phyloP scores from a whole-genome alignment of 257 asterid genomes.

The Ligustrum vulgare region DNA sequence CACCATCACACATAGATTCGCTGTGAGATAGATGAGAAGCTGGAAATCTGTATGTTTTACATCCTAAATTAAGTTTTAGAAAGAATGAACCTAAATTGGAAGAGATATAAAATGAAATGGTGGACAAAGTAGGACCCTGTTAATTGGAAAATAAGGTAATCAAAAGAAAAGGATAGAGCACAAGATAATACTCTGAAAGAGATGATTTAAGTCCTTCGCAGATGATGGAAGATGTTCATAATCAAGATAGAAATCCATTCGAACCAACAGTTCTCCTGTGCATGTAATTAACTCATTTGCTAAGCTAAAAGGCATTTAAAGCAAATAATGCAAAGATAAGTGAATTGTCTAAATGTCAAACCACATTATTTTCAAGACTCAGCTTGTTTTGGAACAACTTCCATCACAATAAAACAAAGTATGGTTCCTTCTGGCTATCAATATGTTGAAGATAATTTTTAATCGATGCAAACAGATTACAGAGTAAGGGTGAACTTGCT shows the following conservation, averaged over 20 bases:
- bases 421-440: background rate
- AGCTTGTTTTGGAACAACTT: background rate
- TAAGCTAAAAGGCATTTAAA: constrained; percentile 5
- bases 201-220: constrained; percentile 79
- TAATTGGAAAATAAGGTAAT: too few species aligned
- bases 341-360: background rate
- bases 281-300: constrained; percentile 23
- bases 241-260: constrained; percentile 73
- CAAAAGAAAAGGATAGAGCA: background rate
- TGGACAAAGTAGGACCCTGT: too few species aligned
- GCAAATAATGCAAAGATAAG: background rate
- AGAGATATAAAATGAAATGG: too few species aligned
- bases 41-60: too few species aligned
- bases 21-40: too few species aligned
- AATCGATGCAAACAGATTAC: background rate
- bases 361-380: constrained; percentile 2
- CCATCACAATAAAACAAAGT: background rate
- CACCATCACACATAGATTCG: too few species aligned
- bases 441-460: background rate
- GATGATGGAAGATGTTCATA: constrained; percentile 94
- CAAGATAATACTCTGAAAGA: constrained; percentile 75
- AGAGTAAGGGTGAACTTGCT: background rate
- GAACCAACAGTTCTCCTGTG: constrained; percentile 94
- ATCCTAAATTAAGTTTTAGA: too few species aligned
- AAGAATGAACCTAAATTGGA: too few species aligned